These are phyloP conservation scores for Ganoderma meredithae DNA, from an alignment of 1,284 basidiomycete species.

Conservation along the genomic window DNA sequence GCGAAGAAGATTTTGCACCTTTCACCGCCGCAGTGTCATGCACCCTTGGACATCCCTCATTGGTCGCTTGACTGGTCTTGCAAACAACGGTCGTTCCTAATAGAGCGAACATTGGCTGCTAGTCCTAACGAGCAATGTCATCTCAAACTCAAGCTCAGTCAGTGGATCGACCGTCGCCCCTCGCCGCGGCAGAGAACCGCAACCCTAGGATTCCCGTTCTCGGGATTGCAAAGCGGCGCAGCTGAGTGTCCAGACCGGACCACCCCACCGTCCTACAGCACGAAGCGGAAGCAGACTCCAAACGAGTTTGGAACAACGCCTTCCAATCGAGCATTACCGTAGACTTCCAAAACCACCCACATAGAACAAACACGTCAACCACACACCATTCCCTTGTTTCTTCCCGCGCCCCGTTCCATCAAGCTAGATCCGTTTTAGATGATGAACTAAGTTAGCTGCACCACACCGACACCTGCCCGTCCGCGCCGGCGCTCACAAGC, in stretches of 20 bases:
- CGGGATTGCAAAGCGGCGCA: not conserved
- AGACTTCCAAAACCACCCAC: not conserved
- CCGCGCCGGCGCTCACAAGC: slow-evolving; percentile 93
- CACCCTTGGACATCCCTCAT: not conserved
- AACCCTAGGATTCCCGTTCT: not conserved
- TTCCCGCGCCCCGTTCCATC: not conserved
- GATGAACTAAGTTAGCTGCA: slow-evolving; percentile 56
- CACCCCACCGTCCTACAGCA: not conserved
- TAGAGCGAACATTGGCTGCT: not conserved
- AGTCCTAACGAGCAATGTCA: not conserved
- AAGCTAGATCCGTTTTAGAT: not conserved
- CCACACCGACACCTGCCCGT: slow-evolving; percentile 92
- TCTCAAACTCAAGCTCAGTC: not conserved
- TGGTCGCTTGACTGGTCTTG: not conserved
- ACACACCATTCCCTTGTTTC: not conserved
- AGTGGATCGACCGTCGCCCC: not conserved
- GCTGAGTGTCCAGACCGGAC: not conserved
- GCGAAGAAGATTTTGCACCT: not conserved
- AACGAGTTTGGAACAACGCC: not conserved
- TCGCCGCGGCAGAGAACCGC: no score
- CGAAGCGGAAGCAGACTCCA: not conserved
- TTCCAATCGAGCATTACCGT: not conserved
- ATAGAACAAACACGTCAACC: slow-evolving; percentile 1
- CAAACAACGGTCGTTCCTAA: not conserved
- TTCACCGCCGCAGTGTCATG: not conserved